phyloP scores from a whole-genome alignment of 2,329 filamentous ascomycete genomes.

The Diaporthe sp. region DNA sequence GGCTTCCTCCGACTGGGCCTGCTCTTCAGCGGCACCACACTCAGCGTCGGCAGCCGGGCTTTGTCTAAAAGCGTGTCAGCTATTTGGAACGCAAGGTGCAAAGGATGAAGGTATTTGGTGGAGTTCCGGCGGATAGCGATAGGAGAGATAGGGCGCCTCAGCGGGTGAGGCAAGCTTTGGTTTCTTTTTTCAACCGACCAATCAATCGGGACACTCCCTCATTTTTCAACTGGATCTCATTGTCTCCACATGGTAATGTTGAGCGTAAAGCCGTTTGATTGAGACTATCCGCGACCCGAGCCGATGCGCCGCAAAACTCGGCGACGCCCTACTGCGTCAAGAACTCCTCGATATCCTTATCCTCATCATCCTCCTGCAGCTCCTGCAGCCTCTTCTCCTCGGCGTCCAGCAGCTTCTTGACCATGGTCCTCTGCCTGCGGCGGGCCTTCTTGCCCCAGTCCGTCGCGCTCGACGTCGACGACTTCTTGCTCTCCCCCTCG shows the following conservation, averaged over 20 bases:
- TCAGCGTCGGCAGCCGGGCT: too few relatives aligned
- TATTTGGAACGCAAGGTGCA: too few relatives aligned
- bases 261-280: not conserved
- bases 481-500: conserved; percentile 52
- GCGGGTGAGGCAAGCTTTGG: too few relatives aligned
- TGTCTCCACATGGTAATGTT: not conserved
- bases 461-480: conserved; percentile 56
- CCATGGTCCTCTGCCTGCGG: conserved; percentile 76
- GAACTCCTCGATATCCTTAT: conserved; percentile 83
- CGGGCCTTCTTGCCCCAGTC: conserved; percentile 81
- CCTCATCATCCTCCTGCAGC: conserved; percentile 73
- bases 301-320: not conserved
- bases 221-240: too few relatives aligned
- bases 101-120: too few relatives aligned
- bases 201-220: not conserved
- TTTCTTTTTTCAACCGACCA: too few relatives aligned
- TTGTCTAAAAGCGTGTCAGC: too few relatives aligned
- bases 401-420: conserved; percentile 75
- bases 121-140: too few relatives aligned
- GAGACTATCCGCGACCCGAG: not conserved
- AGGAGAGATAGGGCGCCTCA: too few relatives aligned
- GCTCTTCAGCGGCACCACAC: too few relatives aligned
- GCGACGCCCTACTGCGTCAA: conserved; percentile 64
- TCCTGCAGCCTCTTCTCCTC: conserved; percentile 72
- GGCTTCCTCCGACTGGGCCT: too few relatives aligned